Base-by-base conservation (phyloP, 768 basidiomycete genomes). In the Xerocomellus dryophilus region DNA sequence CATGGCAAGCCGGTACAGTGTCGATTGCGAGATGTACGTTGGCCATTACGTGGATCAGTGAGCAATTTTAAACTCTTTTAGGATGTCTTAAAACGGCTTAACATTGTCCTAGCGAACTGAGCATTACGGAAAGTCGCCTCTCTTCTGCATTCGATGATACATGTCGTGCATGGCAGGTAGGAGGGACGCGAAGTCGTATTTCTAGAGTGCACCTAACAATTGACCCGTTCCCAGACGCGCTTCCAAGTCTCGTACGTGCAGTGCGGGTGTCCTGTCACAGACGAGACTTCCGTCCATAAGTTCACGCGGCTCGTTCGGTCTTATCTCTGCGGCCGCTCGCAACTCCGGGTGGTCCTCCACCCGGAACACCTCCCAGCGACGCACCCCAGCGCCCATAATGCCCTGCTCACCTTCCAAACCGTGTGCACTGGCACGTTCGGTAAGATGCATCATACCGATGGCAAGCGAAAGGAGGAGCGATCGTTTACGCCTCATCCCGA, bases 211-310 rank as follows among this genome's bases (percentile, higher is more conserved):
- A 20, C 23, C 18, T 42, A 10, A 56, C 20, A 25, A 17, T 27
- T 7, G 35, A 20, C 71, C 65, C 3, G 10, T 56, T 63, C 15
- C 12, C 36, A 69, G 68, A 35, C 42, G 0, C 81, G 82, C 10
- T 86, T 80, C 62, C 72, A 73, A 40, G 66, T 78, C 7, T 69
- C 75, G 2, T 87, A 87, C 66, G 77, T 72, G 46, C 75, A 80
- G 56, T 87, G 85, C 53, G 84, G 85, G 2, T 86, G 85, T 60
- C 76, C 80, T 0, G 64, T 74, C 5, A 77, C 78, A 0, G 78
- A 77, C 7, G 74, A 75, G 29, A 75, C 71, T 7, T 71, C 80
- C 7, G 70, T 74, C 3, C 73, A 78, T 59, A 73, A 70, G 34
- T 67, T 83, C 34, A 60, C 70, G 6, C 76, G 75, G 27, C 57